Evolutionary conservation across 148 eudicot genomes (phyloP).

Genomic region (Fagopyrum esculentum): DNA sequence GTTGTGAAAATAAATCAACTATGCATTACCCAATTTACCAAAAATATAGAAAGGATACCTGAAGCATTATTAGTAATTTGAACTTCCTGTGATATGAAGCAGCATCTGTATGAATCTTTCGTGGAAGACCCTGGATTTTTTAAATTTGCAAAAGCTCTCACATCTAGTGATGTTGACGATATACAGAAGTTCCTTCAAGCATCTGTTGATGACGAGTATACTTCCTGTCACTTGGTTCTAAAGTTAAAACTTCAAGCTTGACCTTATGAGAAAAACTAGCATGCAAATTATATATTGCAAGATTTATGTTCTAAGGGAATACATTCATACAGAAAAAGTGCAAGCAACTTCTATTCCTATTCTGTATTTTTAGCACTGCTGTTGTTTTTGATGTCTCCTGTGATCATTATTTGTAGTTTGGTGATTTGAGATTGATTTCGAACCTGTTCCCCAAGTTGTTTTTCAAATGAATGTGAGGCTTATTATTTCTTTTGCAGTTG

Average conservation of each 20-base stretch:
- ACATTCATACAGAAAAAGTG: not conserved
- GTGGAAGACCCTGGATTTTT: slow-evolving; percentile 70
- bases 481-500: slow-evolving; percentile 38
- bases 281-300: not conserved
- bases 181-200: slow-evolving; percentile 90
- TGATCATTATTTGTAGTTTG: not conserved
- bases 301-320: not conserved
- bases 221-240: not conserved
- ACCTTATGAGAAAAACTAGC: not conserved
- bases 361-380: not conserved
- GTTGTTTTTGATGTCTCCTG: not conserved
- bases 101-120: slow-evolving; percentile 80
- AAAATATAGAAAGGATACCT: no score
- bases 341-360: not conserved
- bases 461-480: not conserved
- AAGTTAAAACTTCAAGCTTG: not conserved
- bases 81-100: slow-evolving; percentile 20
- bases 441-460: not conserved
- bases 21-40: no score
- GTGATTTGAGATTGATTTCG: not conserved
- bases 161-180: slow-evolving; percentile 86
- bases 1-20: no score
- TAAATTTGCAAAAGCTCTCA: slow-evolving; percentile 77
- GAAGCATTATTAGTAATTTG: not conserved
- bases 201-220: slow-evolving; percentile 66